Percentiles rank a stretch among this genome's conserved stretches.
These are phyloP conservation scores for Lasiodiplodia sp. DNA, from an alignment of 2,329 filamentous ascomycete species.

Conservation along the genomic window DNA sequence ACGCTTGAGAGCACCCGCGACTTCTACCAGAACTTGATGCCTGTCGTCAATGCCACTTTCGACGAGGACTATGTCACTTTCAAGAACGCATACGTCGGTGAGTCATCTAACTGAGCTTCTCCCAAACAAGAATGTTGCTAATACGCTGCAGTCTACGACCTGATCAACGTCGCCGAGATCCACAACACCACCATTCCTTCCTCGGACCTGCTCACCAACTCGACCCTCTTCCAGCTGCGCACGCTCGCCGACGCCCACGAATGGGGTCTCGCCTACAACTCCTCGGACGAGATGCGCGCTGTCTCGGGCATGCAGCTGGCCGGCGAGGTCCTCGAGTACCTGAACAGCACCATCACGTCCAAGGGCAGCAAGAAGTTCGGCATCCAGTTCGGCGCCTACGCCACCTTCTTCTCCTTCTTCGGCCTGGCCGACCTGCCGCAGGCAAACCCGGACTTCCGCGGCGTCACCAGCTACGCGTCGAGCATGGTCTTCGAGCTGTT, in stretches of 20 bases:
- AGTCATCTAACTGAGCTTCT: conserved; percentile 38
- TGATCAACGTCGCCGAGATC: conserved; percentile 68
- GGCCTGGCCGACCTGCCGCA: conserved; percentile 61
- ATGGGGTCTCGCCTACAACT: conserved; percentile 83
- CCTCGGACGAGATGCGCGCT: conserved; percentile 55
- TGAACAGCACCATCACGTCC: conserved; percentile 52
- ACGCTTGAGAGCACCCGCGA: conserved; percentile 57
- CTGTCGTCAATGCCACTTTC: conserved; percentile 62
- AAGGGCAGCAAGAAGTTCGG: conserved; percentile 51
- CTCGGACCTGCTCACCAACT: conserved; percentile 65
- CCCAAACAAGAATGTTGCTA: not conserved
- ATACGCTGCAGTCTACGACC: conserved; percentile 60
- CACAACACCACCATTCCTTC: conserved; percentile 68
- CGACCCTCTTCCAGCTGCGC: conserved; percentile 68
- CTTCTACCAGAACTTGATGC: conserved; percentile 62
- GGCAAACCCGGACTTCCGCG: conserved; percentile 70
- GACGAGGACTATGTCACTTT: conserved; percentile 57
- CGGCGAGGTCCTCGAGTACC: conserved; percentile 52
- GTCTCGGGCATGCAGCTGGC: conserved; percentile 58
- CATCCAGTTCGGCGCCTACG: conserved; percentile 69
- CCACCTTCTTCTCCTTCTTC: conserved; percentile 67
- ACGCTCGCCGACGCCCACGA: conserved; percentile 82
- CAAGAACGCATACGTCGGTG: conserved; percentile 72
- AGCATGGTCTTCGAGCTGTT: conserved; percentile 80
- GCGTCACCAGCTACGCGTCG: conserved; percentile 83